phyloP scores from a whole-genome alignment of 495 filamentous ascomycete species.

The Elasticomyces elasticus region DNA sequence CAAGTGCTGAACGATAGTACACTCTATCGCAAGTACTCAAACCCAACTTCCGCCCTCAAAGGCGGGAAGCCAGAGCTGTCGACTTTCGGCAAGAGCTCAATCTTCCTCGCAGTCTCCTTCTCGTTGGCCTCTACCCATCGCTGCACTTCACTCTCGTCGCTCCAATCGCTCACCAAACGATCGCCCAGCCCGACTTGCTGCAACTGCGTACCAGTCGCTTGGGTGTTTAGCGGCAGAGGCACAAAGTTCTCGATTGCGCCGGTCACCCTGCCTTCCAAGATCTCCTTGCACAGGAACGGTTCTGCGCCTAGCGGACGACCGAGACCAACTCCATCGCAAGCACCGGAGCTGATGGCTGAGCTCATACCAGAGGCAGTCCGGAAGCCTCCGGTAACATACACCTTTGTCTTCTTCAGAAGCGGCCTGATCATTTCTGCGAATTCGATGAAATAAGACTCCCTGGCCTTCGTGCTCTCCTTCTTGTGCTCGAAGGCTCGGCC shows the following conservation, averaged over 20 bases:
- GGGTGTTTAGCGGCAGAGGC: constrained; percentile 20
- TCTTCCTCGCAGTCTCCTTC: constrained; percentile 34
- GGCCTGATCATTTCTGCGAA: constrained; percentile 52
- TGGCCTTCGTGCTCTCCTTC: constrained; percentile 43
- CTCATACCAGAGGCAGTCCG: constrained; percentile 51
- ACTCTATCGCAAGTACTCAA: constrained; percentile 12
- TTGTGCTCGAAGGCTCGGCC: constrained; percentile 43
- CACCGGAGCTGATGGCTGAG: constrained; percentile 34
- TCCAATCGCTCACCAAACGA: constrained; percentile 41
- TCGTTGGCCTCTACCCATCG: constrained; percentile 28
- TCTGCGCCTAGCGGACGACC: constrained; percentile 46
- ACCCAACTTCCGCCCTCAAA: constrained; percentile 17
- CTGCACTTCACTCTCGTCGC: constrained; percentile 34
- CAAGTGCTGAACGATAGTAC: background rate
- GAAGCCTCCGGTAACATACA: constrained; percentile 56
- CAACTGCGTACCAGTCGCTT: constrained; percentile 40
- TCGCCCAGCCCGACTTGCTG: constrained; percentile 41
- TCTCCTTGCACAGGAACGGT: constrained; percentile 38
- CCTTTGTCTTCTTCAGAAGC: constrained; percentile 42
- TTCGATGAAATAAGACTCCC: constrained; percentile 58
- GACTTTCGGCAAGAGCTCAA: constrained; percentile 28
- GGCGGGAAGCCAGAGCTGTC: constrained; percentile 20
- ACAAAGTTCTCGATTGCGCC: constrained; percentile 34
- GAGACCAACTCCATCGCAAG: constrained; percentile 47
- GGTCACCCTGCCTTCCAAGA: constrained; percentile 39